Evolutionary conservation across 2,329 filamentous ascomycete species (phyloP), one percentile per base, ranked within the genome.

Genomic region (Fusarium subtropicale): DNA sequence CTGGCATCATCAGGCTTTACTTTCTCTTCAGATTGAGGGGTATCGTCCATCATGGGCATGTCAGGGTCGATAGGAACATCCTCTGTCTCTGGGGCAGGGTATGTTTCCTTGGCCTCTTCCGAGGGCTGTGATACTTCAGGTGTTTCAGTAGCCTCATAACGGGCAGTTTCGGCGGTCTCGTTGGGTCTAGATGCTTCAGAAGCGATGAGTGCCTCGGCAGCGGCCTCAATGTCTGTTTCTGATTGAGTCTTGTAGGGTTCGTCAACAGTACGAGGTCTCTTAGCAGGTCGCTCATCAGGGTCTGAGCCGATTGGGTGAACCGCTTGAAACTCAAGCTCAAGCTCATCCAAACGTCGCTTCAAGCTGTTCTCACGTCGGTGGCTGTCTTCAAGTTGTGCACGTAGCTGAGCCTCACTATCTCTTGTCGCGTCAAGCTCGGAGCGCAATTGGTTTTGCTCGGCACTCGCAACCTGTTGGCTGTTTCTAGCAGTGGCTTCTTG

Each of bases 311-410:
- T 61, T 24, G 68, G 71, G 51, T 71, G 66, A 1, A 67, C 68
- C 9, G 74, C 80, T 54, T 82, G 83, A 2, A 86, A 76, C 76
- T 88, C 87, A 38, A 86, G 84, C 76, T 95, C 92, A 44, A 94
- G 82, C 71, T 97, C 92, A 60, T 92, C 91, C n/a, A 97, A 83
- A 52, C 92, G 89, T 52, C 91, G 87, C 81, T 97, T 97, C 38
- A 97, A 85, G 60, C 90, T 91, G 61, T 93, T 92, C 79, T 97
- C 94, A 36, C 93, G 87, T 53, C 88, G 87, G 73, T 94, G 90
- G 47, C 90, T 89, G 53, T 95, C 92, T 33, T 97, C 92, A 2
- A 94, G 84, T 69, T 91, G 90, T 34, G 85, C 82, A 61, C 86
- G 85, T 47, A 92, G 79, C 46, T 84, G 82, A 4, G 75, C 73